Evolutionary conservation across 1,284 basidiomycete species (phyloP).

Genomic region (Mycena sp.): DNA sequence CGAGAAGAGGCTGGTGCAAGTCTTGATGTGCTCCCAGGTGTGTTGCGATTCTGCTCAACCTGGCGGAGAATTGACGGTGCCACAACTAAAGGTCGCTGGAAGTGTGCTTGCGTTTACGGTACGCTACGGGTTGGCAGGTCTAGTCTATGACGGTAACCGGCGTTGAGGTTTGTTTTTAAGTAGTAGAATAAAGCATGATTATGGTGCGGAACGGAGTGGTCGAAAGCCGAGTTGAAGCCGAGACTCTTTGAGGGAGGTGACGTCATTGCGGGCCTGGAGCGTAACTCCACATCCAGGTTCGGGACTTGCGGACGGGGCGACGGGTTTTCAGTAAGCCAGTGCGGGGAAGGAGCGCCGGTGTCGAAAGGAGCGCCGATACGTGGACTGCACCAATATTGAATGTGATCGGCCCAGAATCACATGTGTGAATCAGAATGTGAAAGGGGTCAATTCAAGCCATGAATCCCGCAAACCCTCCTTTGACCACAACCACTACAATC

Average conservation of each 20-base stretch:
- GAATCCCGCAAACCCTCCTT: conserved; percentile 17
- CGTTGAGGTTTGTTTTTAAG: conserved; percentile 51
- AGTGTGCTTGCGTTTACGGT: conserved; percentile 84
- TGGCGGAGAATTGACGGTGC: conserved; percentile 1
- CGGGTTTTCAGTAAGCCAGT: too few relatives aligned
- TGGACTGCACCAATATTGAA: too few relatives aligned
- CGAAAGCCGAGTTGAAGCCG: not conserved
- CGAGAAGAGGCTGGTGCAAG: conserved; percentile 79
- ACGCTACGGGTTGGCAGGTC: conserved; percentile 86
- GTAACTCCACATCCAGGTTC: not conserved
- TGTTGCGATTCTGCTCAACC: conserved; percentile 12
- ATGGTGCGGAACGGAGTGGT: conserved; percentile 8
- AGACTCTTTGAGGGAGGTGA: not conserved
- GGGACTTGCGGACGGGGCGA: too few relatives aligned
- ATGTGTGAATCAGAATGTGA: not conserved
- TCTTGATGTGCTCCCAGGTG: conserved; percentile 80
- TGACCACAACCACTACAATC: too few relatives aligned
- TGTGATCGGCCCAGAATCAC: conserved; percentile 7
- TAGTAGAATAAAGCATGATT: conserved; percentile 13
- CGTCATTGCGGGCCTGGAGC: not conserved
- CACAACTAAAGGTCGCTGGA: conserved; percentile 64
- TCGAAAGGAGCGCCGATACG: too few relatives aligned
- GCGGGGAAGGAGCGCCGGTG: too few relatives aligned
- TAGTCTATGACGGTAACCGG: conserved; percentile 91
- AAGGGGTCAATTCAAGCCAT: not conserved